Conservation (phyloP, 75 land plant genomes). For the Adiantum capillusveneris region DNA sequence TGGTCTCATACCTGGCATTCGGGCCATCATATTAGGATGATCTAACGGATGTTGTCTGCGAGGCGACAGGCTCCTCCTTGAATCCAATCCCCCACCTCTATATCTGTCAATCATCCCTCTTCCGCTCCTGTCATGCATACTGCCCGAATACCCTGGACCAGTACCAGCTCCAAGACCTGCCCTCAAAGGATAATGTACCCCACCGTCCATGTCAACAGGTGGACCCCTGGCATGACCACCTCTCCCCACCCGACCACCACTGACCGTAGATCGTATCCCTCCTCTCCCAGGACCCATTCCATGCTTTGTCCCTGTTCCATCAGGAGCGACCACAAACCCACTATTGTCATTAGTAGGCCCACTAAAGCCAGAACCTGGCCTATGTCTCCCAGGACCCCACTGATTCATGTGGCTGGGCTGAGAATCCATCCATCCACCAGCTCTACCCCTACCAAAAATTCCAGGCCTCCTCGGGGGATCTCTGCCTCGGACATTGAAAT, state of each 20-base stretch:
- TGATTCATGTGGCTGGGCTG: conserved; percentile 1
- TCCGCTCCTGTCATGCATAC: conserved; percentile 21
- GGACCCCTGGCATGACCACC: conserved; percentile 9
- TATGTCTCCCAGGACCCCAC: conserved; percentile 33
- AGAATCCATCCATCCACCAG: conserved; percentile 22
- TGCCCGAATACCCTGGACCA: conserved; percentile 28
- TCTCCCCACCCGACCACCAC: conserved; percentile 8
- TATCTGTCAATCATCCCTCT: conserved; percentile 30
- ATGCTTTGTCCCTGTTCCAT: conserved; percentile 26
- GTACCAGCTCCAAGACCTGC: conserved; percentile 11
- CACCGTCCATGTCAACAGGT: conserved; percentile 24
- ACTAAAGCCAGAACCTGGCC: conserved; percentile 22
- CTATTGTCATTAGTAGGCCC: conserved; percentile 49
- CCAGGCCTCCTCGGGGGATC: conserved; percentile 24
- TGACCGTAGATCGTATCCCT: conserved; percentile 8
- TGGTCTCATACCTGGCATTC: conserved; percentile 26
- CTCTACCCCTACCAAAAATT: conserved; percentile 29
- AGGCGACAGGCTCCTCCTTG: conserved; percentile 19
- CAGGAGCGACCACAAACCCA: conserved; percentile 52
- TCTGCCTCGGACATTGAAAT: conserved; percentile 24
- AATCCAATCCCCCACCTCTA: conserved; percentile 11
- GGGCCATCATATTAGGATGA: background rate
- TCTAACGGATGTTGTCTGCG: background rate
- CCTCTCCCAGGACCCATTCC: conserved; percentile 19
- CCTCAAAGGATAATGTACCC: conserved; percentile 12